These are phyloP conservation scores for Trichopus zeylanicus DNA, from an alignment of 116 monocot genomes.

Conservation along the genomic window DNA sequence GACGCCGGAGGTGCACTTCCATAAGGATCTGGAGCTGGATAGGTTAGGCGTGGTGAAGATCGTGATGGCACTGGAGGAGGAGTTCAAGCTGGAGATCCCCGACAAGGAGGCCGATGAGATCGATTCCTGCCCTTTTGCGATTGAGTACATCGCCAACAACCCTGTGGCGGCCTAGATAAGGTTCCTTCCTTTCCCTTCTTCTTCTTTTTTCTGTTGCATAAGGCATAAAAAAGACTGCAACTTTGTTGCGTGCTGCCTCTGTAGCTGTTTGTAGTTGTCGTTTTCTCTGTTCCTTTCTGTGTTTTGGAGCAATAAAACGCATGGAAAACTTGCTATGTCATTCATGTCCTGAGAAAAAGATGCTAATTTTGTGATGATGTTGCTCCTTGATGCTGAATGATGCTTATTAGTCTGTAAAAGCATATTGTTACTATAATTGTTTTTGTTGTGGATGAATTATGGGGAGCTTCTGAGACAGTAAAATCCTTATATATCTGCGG, in stretches of 20 bases:
- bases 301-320: background rate
- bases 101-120: constrained; percentile 90
- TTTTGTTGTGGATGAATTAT: too few species aligned
- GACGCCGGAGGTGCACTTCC: constrained; percentile 63
- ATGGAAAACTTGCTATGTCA: background rate
- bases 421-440: too few species aligned
- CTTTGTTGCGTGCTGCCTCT: too few species aligned
- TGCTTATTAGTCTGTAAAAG: too few species aligned
- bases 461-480: too few species aligned
- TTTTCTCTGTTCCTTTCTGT: too few species aligned
- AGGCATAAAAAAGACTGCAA: too few species aligned
- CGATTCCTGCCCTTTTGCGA: constrained; percentile 61
- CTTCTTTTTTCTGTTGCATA: too few species aligned
- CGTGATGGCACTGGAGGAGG: constrained; percentile 88
- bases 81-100: constrained; percentile 96
- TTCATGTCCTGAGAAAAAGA: background rate
- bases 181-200: background rate
- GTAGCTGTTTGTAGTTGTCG: too few species aligned
- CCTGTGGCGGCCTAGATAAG: constrained; percentile 67
- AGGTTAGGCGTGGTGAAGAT: constrained; percentile 86
- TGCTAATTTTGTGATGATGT: background rate
- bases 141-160: constrained; percentile 77
- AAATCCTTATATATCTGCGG: too few species aligned
- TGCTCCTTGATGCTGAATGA: too few species aligned
- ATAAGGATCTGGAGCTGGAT: constrained; percentile 87